Percentiles rank a stretch among this genome's conserved stretches.
Evolutionary conservation across 495 filamentous ascomycete genomes (phyloP).

Genomic region (Rostrohypoxylon terebratum): DNA sequence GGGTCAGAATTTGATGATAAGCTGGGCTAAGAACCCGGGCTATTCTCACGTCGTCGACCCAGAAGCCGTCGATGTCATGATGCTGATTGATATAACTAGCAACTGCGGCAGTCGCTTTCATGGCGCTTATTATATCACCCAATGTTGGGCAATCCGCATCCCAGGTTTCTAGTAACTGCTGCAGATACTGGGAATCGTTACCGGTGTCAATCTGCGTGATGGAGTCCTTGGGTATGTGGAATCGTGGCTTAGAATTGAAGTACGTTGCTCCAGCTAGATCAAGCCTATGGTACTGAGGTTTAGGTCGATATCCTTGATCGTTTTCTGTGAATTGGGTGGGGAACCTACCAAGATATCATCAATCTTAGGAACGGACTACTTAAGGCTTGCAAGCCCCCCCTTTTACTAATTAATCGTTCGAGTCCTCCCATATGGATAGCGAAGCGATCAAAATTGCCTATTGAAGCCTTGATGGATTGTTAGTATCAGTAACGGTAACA

Average conservation of each 20-base stretch:
- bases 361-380: conserved; percentile 39
- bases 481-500: conserved; percentile 6
- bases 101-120: conserved; percentile 40
- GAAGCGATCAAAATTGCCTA: conserved; percentile 44
- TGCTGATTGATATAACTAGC: conserved; percentile 44
- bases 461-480: conserved; percentile 27
- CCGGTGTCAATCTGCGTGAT: conserved; percentile 33
- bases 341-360: conserved; percentile 46
- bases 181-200: conserved; percentile 30
- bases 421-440: conserved; percentile 43
- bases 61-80: conserved; percentile 21
- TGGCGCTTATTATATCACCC: conserved; percentile 42
- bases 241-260: conserved; percentile 37
- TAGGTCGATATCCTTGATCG: neutral
- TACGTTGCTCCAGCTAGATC: conserved; percentile 45
- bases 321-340: too few species aligned
- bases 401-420: conserved; percentile 40
- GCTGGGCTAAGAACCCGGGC: conserved; percentile 42
- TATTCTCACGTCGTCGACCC: conserved; percentile 38
- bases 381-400: conserved; percentile 37
- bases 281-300: conserved; percentile 21
- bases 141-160: conserved; percentile 38
- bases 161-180: conserved; percentile 36
- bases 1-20: conserved; percentile 37
- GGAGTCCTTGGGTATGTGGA: conserved; percentile 28